These are phyloP conservation scores for Diaporthe ilicicola DNA, from an alignment of 2,329 filamentous ascomycete genomes.

Conservation along the genomic window DNA sequence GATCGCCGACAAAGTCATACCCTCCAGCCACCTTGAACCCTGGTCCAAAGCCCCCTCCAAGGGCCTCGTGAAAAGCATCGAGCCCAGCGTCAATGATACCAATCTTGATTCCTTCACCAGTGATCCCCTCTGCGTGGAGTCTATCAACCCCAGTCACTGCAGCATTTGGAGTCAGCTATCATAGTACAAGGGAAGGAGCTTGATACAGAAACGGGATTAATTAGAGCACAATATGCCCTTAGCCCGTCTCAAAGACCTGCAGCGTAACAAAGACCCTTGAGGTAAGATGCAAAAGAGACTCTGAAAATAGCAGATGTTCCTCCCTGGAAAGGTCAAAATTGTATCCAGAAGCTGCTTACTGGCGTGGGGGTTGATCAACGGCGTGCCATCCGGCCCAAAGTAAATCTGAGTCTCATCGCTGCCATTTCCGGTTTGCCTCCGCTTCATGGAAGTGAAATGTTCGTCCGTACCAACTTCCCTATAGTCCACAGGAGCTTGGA, in stretches of 20 bases:
- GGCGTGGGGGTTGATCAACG: neutral
- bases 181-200: too few relatives aligned
- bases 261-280: too few relatives aligned
- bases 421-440: neutral
- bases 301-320: too few relatives aligned
- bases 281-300: too few relatives aligned
- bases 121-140: slow-evolving; percentile 4
- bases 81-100: neutral
- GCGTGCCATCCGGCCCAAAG: slow-evolving; percentile 13
- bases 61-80: neutral
- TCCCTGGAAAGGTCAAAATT: too few relatives aligned
- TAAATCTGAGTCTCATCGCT: slow-evolving; percentile 1
- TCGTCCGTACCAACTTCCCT: neutral
- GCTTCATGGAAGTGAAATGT: neutral
- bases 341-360: too few relatives aligned
- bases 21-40: slow-evolving; percentile 16
- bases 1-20: slow-evolving; percentile 16
- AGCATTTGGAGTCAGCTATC: too few relatives aligned
- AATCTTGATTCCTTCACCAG: neutral
- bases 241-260: too few relatives aligned
- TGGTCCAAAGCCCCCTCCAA: neutral
- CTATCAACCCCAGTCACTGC: slow-evolving; percentile 5
- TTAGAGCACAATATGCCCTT: too few relatives aligned
- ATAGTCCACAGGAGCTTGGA: neutral
- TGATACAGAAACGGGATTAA: too few relatives aligned